Percentiles rank a stretch among this genome's conserved stretches.
Conservation (phyloP, 805 yeast genomes). For the Ogataea glucozyma region DNA sequence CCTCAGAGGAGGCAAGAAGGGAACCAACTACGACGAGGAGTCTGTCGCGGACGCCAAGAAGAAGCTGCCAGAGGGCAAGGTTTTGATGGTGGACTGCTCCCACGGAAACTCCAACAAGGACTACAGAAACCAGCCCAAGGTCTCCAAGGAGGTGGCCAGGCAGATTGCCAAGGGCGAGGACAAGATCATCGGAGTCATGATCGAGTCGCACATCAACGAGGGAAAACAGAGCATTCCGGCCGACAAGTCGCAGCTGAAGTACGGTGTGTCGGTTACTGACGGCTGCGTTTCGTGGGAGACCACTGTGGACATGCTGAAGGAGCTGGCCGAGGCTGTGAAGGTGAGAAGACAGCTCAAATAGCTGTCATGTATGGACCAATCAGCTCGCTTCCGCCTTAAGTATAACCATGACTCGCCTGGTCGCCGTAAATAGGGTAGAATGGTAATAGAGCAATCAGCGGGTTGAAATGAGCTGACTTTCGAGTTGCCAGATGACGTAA, state of each 20-base stretch:
- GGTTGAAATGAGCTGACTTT: too few species aligned
- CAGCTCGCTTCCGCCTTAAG: too few species aligned
- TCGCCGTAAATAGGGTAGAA: too few species aligned
- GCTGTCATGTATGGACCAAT: constrained; percentile 2
- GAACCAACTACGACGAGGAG: constrained; percentile 86
- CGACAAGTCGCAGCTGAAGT: constrained; percentile 62
- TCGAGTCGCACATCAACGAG: constrained; percentile 87
- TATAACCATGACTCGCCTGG: too few species aligned
- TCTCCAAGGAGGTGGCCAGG: constrained; percentile 75
- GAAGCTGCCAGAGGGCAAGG: constrained; percentile 48
- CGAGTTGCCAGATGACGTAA: too few species aligned
- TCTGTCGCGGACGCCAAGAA: constrained; percentile 76
- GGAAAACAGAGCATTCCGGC: constrained; percentile 84
- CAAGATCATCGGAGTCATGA: constrained; percentile 88
- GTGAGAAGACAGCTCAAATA: constrained; percentile 59
- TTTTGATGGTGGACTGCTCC: constrained; percentile 94
- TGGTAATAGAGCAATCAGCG: too few species aligned
- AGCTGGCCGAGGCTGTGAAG: constrained; percentile 80
- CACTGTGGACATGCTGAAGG: constrained; percentile 77
- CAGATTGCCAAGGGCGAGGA: constrained; percentile 83
- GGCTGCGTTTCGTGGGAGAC: constrained; percentile 94
- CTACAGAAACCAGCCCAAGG: constrained; percentile 93
- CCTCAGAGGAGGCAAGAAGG: constrained; percentile 92
- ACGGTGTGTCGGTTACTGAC: constrained; percentile 97
- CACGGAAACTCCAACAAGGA: constrained; percentile 97